Conservation (phyloP, 1,284 basidiomycete species). For the Microbotryum intermedium region DNA sequence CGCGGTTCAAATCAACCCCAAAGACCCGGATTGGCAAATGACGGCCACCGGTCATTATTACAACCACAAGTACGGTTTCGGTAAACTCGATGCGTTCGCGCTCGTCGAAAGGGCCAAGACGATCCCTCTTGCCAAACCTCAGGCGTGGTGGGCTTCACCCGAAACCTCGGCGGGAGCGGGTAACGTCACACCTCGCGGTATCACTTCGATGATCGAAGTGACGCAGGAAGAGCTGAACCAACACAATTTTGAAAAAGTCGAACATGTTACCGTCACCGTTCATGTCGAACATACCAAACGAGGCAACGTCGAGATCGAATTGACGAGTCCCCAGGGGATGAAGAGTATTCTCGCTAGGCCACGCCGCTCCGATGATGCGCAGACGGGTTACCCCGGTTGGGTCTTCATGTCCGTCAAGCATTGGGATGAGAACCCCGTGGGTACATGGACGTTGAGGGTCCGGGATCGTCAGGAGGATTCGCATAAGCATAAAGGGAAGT, state of each 20-base stretch:
- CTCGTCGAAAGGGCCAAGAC: conserved; percentile 72
- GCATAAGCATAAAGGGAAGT: conserved; percentile 54
- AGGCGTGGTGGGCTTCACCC: conserved; percentile 58
- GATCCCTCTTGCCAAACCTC: conserved; percentile 88
- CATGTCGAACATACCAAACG: conserved; percentile 81
- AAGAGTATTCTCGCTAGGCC: conserved; percentile 72
- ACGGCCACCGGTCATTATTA: conserved; percentile 71
- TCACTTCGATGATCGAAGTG: conserved; percentile 59
- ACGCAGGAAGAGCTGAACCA: conserved; percentile 60
- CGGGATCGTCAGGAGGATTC: conserved; percentile 60
- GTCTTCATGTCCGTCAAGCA: conserved; percentile 97
- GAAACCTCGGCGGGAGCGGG: conserved; percentile 1
- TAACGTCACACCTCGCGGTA: conserved; percentile 56
- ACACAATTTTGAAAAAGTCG: conserved; percentile 76
- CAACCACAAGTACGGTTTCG: conserved; percentile 98
- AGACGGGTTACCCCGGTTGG: conserved; percentile 80
- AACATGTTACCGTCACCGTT: conserved; percentile 87
- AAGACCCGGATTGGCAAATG: conserved; percentile 90
- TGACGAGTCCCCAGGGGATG: conserved; percentile 77
- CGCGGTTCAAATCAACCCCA: conserved; percentile 63
- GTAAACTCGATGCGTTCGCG: conserved; percentile 71
- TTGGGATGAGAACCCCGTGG: conserved; percentile 93
- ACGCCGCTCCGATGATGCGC: conserved; percentile 60
- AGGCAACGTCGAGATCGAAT: conserved; percentile 87
- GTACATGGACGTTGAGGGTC: conserved; percentile 82